Base-by-base conservation (phyloP, 352 stramenopile genomes). In the Hyaloperonospora arabidopsidis region DNA sequence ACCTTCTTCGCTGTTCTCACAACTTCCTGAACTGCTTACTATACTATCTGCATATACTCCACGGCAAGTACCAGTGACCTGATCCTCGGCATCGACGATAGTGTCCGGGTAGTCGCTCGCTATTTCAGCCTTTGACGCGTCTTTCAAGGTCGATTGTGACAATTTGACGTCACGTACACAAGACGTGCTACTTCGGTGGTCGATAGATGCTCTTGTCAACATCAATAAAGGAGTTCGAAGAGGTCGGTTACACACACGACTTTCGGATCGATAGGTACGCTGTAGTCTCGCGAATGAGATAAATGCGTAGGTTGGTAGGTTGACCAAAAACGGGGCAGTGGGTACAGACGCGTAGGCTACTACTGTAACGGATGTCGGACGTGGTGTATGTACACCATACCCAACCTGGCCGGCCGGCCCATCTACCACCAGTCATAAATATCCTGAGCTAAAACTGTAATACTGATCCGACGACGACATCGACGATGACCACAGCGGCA, bases 1-100 rank as follows among this genome's bases (percentile, higher is more conserved):
- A 40, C 14, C 44, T 1, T 65, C 54, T 6, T 62, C 52, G 21
- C 45, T 49, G 32, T 55, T 65, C 46, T 68, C 59, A 17, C 59
- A 66, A 32, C 61, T 74, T 12, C 38, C 59, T 34, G 62, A 51
- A 36, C 63, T 72, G 28, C 52, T 66, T 40, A 72, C 62, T 28
- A 67, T 62, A 43, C 60, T 69, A 41, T 32, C 41, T 2, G 49
- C 57, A 43, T 69, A 66, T 7, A 52, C 52, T 15, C 49, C 65
- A 21, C 56, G 52, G 5, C 52, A 69, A 0, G 64, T 56, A 2
- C 64, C 60, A 0, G 49, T 60, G 29, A 68, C 66, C 19, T 67
- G 67, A 14, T 72, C 60, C 13, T 63, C 49, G 7, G 55, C 55
- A 32, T 61, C 52, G 0, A 53, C 4, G 12, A 66, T 55, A 2